phyloP scores from a whole-genome alignment of 2,329 filamentous ascomycete genomes.

The Exophiala oligosperma region DNA sequence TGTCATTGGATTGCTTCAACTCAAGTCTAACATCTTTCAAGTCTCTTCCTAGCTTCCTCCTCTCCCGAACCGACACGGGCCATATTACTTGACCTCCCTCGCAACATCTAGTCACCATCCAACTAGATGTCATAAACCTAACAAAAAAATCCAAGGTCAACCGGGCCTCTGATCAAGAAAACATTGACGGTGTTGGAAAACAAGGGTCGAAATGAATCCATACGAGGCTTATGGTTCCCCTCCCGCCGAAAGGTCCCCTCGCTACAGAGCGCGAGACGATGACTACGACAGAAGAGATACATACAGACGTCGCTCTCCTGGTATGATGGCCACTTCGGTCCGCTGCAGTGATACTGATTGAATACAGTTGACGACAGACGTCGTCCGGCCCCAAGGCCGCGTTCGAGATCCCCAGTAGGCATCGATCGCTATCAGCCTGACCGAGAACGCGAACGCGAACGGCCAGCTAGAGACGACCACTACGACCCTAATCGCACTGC shows the following conservation, averaged over 20 bases:
- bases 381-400: conserved; percentile 45
- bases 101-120: neutral
- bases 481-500: conserved; percentile 44
- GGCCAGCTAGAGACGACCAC: conserved; percentile 57
- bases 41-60: conserved; percentile 22
- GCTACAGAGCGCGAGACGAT: conserved; percentile 41
- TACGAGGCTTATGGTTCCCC: conserved; percentile 49
- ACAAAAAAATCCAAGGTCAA: neutral
- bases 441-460: conserved; percentile 37
- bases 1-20: conserved; percentile 15
- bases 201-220: conserved; percentile 43
- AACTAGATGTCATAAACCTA: conserved; percentile 12
- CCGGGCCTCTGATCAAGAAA: neutral
- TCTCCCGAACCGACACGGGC: conserved; percentile 10
- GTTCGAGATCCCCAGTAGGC: conserved; percentile 61
- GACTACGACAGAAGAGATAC: conserved; percentile 43
- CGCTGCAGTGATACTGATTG: neutral
- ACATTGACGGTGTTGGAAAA: neutral
- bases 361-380: conserved; percentile 40
- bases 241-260: conserved; percentile 31
- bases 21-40: conserved; percentile 26
- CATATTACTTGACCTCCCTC: conserved; percentile 10
- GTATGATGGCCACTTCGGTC: conserved; percentile 34
- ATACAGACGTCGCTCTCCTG: conserved; percentile 48
- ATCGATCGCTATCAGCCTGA: conserved; percentile 67